phyloP scores from a whole-genome alignment of 768 basidiomycete genomes.

The Strobilomyces dryophilus region DNA sequence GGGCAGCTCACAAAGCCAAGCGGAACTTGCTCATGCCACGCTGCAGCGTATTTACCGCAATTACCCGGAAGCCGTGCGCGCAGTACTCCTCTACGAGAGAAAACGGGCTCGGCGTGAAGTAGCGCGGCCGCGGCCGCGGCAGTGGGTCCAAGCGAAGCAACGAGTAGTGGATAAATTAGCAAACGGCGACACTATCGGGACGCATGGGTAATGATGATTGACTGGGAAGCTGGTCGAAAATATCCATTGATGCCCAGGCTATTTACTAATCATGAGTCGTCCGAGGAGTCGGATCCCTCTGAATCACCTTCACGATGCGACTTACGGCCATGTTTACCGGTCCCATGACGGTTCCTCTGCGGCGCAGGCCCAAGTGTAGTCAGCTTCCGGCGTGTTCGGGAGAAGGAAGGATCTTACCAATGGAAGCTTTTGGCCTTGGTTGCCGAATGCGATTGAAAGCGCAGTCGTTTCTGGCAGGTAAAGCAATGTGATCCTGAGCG shows the following conservation, averaged over 20 bases:
- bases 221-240: slow-evolving; percentile 3
- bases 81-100: slow-evolving; percentile 33
- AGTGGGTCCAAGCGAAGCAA: slow-evolving; percentile 18
- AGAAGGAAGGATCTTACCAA: slow-evolving; percentile 50
- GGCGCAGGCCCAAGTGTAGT: slow-evolving; percentile 19
- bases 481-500: slow-evolving; percentile 17
- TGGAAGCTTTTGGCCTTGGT: slow-evolving; percentile 87
- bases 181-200: slow-evolving; percentile 17
- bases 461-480: slow-evolving; percentile 70
- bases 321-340: slow-evolving; percentile 55
- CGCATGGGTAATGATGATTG: slow-evolving; percentile 23
- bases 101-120: slow-evolving; percentile 25
- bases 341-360: slow-evolving; percentile 80
- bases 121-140: slow-evolving; percentile 10
- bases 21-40: slow-evolving; percentile 35
- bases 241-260: slow-evolving; percentile 7
- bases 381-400: slow-evolving; percentile 19
- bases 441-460: slow-evolving; percentile 82
- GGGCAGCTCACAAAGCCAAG: slow-evolving; percentile 20
- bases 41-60: slow-evolving; percentile 44
- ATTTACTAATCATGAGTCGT: slow-evolving; percentile 36
- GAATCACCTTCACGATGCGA: slow-evolving; percentile 55
- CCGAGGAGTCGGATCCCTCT: slow-evolving; percentile 68
- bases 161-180: slow-evolving; percentile 24
- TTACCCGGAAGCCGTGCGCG: slow-evolving; percentile 45